Percentiles rank a stretch among this genome's conserved stretches.
phyloP scores from a whole-genome alignment of 306 rosid genomes.

The Glycyrrhiza uralensis region DNA sequence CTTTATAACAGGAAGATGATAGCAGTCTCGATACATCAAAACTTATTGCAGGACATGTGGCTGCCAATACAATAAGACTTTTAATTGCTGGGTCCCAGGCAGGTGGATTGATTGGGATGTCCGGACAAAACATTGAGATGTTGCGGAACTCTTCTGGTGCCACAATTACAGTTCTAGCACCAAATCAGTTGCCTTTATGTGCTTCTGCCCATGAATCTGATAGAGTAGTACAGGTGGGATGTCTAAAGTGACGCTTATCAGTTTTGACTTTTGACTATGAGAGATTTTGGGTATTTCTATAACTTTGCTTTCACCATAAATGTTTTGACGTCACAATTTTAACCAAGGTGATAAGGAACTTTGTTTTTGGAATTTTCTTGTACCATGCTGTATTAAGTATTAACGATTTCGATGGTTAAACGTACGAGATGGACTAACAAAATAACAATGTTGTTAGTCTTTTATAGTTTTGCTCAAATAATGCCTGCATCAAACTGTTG shows the following conservation, averaged over 20 bases:
- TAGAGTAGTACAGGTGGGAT: slow-evolving; percentile 86
- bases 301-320: background rate
- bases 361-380: background rate
- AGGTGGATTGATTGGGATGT: slow-evolving; percentile 84
- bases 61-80: slow-evolving; percentile 91
- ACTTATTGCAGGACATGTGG: slow-evolving; percentile 78
- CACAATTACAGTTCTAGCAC: slow-evolving; percentile 68
- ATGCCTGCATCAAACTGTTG: background rate
- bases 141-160: slow-evolving; percentile 90
- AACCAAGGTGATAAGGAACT: background rate
- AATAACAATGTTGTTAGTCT: background rate
- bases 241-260: slow-evolving; percentile 3
- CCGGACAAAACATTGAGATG: slow-evolving; percentile 91
- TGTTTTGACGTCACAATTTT: background rate
- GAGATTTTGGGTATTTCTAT: background rate
- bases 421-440: background rate
- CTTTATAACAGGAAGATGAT: slow-evolving; percentile 72
- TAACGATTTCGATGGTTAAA: background rate
- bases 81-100: slow-evolving; percentile 97
- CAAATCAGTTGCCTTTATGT: slow-evolving; percentile 83
- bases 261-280: background rate
- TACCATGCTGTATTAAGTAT: background rate
- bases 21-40: slow-evolving; percentile 55
- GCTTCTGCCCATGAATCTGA: slow-evolving; percentile 98
- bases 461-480: background rate